These are phyloP conservation scores for Pleurozium schreberi DNA, from an alignment of 225 moss, liverwort and hornwort species.

Conservation along the genomic window DNA sequence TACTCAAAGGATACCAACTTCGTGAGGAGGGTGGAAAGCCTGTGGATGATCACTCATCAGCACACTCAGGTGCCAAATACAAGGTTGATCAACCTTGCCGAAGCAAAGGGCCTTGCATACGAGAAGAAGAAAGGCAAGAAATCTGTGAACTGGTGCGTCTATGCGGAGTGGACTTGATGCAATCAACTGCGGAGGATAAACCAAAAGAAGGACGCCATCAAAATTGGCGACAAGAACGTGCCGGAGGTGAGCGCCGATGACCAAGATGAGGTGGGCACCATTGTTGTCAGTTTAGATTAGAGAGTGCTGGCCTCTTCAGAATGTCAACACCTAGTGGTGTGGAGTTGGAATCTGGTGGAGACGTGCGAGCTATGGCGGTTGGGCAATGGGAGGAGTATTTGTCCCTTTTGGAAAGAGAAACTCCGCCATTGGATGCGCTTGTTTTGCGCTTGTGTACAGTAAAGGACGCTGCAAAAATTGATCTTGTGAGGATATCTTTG, in stretches of 20 bases:
- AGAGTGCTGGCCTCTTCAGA: neutral
- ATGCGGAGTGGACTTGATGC: neutral
- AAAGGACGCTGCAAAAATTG: too few relatives aligned
- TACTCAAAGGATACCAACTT: neutral
- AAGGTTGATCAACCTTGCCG: neutral
- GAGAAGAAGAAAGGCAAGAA: neutral
- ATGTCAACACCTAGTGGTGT: accelerated
- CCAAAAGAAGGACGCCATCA: neutral
- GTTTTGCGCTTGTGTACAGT: too few relatives aligned
- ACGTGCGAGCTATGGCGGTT: neutral
- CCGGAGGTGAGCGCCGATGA: neutral
- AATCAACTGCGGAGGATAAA: neutral
- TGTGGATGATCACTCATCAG: neutral
- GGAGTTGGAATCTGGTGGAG: neutral
- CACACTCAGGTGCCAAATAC: neutral
- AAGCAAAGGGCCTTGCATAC: neutral
- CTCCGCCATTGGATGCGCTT: neutral
- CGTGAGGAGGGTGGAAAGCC: neutral
- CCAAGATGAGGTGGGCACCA: neutral
- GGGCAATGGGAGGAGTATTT: neutral
- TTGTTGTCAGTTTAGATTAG: neutral
- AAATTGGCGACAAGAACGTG: neutral
- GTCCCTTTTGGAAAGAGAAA: neutral
- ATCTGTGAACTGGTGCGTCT: neutral
- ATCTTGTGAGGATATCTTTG: too few relatives aligned